phyloP scores from a whole-genome alignment of 139 green algal species.

The Zygnema cylindricum region DNA sequence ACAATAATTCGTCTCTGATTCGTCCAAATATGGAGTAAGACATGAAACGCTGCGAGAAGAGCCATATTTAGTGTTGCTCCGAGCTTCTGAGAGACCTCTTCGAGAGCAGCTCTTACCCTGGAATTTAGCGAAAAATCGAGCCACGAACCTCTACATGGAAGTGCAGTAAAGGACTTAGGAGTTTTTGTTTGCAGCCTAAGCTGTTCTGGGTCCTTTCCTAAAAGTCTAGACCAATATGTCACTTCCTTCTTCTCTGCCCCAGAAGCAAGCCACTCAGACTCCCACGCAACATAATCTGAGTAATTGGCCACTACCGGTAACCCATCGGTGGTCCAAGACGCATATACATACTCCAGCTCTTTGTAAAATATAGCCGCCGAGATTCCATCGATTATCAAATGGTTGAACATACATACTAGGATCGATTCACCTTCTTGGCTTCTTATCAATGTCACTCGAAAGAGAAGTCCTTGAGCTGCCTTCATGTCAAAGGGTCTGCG shows the following conservation, averaged over 20 bases:
- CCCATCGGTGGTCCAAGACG: neutral
- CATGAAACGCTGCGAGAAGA: slow-evolving; percentile 6
- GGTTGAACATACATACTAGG: slow-evolving; percentile 36
- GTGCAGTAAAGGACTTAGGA: neutral
- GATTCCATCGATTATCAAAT: slow-evolving; percentile 41
- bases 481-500: slow-evolving; percentile 26
- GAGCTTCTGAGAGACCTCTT: neutral
- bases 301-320: slow-evolving; percentile 27
- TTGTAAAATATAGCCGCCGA: slow-evolving; percentile 25
- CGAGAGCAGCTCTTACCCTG: neutral
- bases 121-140: slow-evolving; percentile 21
- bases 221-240: slow-evolving; percentile 1
- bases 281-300: slow-evolving; percentile 31
- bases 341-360: slow-evolving; percentile 21
- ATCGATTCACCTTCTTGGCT: neutral
- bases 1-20: slow-evolving; percentile 29
- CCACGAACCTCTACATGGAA: neutral
- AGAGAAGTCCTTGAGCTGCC: slow-evolving; percentile 24
- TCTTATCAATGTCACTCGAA: slow-evolving; percentile 31
- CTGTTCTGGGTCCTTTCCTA: slow-evolving; percentile 9
- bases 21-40: slow-evolving; percentile 40
- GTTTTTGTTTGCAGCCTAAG: neutral
- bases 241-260: slow-evolving; percentile 25
- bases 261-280: slow-evolving; percentile 14
- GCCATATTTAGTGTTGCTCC: slow-evolving; percentile 37